These are phyloP conservation scores for Calonectria ilicicola DNA, from an alignment of 2,329 filamentous ascomycete genomes.

Conservation along the genomic window DNA sequence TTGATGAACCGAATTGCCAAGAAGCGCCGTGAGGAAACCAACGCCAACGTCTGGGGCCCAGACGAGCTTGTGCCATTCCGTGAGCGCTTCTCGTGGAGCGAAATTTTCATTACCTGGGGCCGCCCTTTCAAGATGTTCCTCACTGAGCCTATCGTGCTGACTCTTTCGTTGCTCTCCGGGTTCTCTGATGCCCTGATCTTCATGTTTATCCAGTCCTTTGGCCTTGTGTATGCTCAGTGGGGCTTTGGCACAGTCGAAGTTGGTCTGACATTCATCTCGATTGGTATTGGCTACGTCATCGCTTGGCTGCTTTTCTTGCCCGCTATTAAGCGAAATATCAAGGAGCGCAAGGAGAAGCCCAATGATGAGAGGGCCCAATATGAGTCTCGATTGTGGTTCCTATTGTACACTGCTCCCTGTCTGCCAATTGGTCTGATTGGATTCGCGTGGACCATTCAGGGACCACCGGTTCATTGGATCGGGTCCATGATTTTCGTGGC, in stretches of 20 bases:
- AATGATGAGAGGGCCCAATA: constrained; percentile 72
- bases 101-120: constrained; percentile 68
- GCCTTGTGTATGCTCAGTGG: constrained; percentile 77
- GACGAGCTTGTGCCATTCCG: constrained; percentile 75
- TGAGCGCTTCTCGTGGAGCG: constrained; percentile 68
- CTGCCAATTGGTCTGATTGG: constrained; percentile 76
- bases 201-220: constrained; percentile 80
- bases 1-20: constrained; percentile 86
- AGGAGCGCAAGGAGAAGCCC: constrained; percentile 62
- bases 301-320: constrained; percentile 71
- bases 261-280: constrained; percentile 73
- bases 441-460: constrained; percentile 76
- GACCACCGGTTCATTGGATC: constrained; percentile 75
- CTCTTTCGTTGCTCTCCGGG: constrained; percentile 76
- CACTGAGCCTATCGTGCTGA: constrained; percentile 79
- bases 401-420: constrained; percentile 71
- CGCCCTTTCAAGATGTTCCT: constrained; percentile 80
- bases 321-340: constrained; percentile 65
- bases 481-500: constrained; percentile 73
- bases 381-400: constrained; percentile 74
- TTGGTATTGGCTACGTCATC: constrained; percentile 75
- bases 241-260: constrained; percentile 67
- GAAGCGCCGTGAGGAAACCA: constrained; percentile 71
- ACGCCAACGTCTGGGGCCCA: constrained; percentile 76
- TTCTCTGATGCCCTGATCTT: constrained; percentile 83